These are phyloP conservation scores for Nemophila menziesii DNA, from an alignment of 257 asterid genomes.

Conservation along the genomic window DNA sequence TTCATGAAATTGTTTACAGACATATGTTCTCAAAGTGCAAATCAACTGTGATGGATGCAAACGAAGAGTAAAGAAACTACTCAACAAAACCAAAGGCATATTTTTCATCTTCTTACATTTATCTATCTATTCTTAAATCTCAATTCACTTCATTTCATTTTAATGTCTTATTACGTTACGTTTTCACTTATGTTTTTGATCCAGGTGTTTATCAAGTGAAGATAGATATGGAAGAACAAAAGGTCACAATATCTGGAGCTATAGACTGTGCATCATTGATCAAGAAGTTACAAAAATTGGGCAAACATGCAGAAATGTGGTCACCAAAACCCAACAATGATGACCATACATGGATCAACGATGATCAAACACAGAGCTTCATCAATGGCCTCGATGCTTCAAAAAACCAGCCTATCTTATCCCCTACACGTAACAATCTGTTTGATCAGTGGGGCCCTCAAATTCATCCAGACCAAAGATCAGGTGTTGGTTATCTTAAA, in stretches of 20 bases:
- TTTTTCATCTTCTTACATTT: neutral
- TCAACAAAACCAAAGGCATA: constrained; percentile 42
- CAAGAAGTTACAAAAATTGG: constrained; percentile 18
- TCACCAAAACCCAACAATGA: constrained; percentile 5
- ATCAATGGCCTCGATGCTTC: constrained; percentile 9
- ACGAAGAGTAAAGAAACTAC: constrained; percentile 50
- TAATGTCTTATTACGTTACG: no score
- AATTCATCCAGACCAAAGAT: constrained; percentile 10
- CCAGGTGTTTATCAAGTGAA: constrained; percentile 52
- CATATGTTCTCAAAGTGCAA: constrained; percentile 46
- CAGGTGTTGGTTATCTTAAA: constrained; percentile 6
- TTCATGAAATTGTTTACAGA: constrained; percentile 38
- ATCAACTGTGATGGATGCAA: constrained; percentile 66
- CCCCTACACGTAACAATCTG: constrained; percentile 8
- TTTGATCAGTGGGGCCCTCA: constrained; percentile 13
- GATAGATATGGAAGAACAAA: constrained; percentile 25
- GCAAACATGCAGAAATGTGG: constrained; percentile 60
- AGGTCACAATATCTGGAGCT: constrained; percentile 22
- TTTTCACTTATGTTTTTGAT: no score
- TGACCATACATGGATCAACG: constrained; percentile 13
- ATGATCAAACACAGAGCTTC: constrained; percentile 12
- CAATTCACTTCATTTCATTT: no score
- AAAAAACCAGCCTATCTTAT: constrained; percentile 9
- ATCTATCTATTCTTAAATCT: neutral
- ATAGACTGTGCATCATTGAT: constrained; percentile 29